These are phyloP conservation scores for Flueggea neowawraea DNA, from an alignment of 441 rosid genomes.

Conservation along the genomic window DNA sequence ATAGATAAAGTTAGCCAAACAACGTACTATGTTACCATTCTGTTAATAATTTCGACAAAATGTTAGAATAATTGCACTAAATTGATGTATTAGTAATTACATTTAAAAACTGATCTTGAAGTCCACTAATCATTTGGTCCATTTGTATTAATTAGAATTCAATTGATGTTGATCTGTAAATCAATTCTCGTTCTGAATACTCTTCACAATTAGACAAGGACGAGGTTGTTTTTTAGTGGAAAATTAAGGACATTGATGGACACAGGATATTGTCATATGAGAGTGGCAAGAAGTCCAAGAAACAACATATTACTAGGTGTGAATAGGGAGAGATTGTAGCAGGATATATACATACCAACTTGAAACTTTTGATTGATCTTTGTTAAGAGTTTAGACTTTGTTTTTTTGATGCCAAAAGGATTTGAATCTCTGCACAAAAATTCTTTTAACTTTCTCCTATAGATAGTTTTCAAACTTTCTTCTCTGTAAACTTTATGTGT, in stretches of 20 bases:
- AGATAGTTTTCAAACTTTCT: conserved; percentile 12
- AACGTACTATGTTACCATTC: too few relatives aligned
- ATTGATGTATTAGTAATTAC: too few relatives aligned
- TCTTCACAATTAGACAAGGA: conserved; percentile 7
- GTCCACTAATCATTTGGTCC: too few relatives aligned
- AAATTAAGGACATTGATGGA: conserved; percentile 12
- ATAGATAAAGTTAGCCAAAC: too few relatives aligned
- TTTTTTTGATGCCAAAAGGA: conserved; percentile 32
- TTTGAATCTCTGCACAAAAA: conserved; percentile 24
- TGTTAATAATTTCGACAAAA: too few relatives aligned
- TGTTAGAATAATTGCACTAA: too few relatives aligned
- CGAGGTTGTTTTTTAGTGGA: neutral
- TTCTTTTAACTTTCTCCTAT: conserved; percentile 6
- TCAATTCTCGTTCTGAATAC: too few relatives aligned
- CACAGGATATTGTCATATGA: conserved; percentile 1
- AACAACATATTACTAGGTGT: neutral
- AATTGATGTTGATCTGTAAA: too few relatives aligned
- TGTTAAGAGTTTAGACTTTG: conserved; percentile 15
- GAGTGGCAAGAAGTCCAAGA: conserved; percentile 1
- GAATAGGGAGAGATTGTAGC: neutral
- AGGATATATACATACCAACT: neutral
- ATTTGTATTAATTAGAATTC: too few relatives aligned
- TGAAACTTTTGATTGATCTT: conserved; percentile 13
- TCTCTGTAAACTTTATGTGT: conserved; percentile 1
- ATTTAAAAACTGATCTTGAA: too few relatives aligned